Base-by-base conservation (phyloP, 2,329 filamentous ascomycete species). In the Leptodontidium sp. region DNA sequence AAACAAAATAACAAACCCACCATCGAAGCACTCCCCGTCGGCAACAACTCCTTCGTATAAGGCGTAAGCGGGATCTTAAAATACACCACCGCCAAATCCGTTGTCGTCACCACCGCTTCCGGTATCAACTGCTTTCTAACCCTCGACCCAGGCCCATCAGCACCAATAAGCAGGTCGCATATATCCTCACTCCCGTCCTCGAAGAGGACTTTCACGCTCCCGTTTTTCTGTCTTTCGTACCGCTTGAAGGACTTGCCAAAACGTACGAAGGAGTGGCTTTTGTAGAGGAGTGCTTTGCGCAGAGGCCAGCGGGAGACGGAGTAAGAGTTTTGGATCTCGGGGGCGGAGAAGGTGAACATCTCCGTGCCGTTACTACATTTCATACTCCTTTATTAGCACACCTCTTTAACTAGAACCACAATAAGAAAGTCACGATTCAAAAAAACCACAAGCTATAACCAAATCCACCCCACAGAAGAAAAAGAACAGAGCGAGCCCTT, bases 151-250 rank as follows among this genome's bases (percentile, higher is more conserved):
- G 85, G 81, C 0, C 87, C 87, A 68, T 89, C 87, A 2, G 86
- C 86, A 6, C 84, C 86, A 52, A 89, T 82, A 0, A 89, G 70
- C 0, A 89, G 74, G 71, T 88, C 86, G 61, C 81, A 89, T 0
- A 72, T 75, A 9, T 81, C 80, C 0, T 72, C 77, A 12, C 75
- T 75, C 1, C 84, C 84, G 66, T 86, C 79, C 1, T 78, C 78
- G 64, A 88, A 82, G 2, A 71, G 66, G 0, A 83, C 82, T 2
- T 77, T 70, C 0, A 86, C 81, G 24, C 65, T 64, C 4, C 71
- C 73, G 14, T 70, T 73, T 64, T 5, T 75, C 69, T 63, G 40
- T 61, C 64, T 81, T 47, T 75, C 68, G 14, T 80, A 74, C 8
- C 64, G 53, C 64, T 74, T 29, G 67, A 76, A 73, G 1, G 76